A percentile compares a stretch with the other conserved stretches of the same genome.
phyloP scores from a whole-genome alignment of 2,329 filamentous ascomycete species.

The Capronia coronata region DNA sequence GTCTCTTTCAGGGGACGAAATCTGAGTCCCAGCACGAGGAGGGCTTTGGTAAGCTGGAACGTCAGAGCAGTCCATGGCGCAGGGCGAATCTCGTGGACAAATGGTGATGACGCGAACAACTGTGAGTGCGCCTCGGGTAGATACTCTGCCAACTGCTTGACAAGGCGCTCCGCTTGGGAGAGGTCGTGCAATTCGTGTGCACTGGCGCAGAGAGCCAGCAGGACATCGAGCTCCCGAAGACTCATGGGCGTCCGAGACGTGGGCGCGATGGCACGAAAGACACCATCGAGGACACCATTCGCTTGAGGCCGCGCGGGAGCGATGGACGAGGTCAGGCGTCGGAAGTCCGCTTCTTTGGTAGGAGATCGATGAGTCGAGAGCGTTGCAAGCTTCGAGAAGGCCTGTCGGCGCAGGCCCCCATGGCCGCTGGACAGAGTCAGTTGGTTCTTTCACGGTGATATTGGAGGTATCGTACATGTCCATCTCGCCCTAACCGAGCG shows the following conservation, averaged over 20 bases:
- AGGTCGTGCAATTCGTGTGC: slow-evolving; percentile 65
- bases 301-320: slow-evolving; percentile 25
- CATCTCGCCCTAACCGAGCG: slow-evolving; percentile 13
- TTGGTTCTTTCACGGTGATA: not conserved
- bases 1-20: slow-evolving; percentile 62
- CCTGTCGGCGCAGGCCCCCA: slow-evolving; percentile 35
- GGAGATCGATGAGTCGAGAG: slow-evolving; percentile 35
- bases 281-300: slow-evolving; percentile 35
- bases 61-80: slow-evolving; percentile 83
- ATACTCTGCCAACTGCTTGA: slow-evolving; percentile 74
- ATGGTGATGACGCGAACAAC: slow-evolving; percentile 69
- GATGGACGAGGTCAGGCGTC: slow-evolving; percentile 34
- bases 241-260: slow-evolving; percentile 46
- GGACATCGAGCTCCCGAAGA: slow-evolving; percentile 82
- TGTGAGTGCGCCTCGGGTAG: slow-evolving; percentile 78
- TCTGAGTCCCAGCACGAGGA: slow-evolving; percentile 72
- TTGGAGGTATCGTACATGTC: slow-evolving; percentile 15
- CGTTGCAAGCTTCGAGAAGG: slow-evolving; percentile 40
- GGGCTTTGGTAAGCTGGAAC: slow-evolving; percentile 68
- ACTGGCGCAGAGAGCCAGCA: slow-evolving; percentile 85
- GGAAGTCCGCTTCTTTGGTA: slow-evolving; percentile 32
- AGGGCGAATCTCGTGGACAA: slow-evolving; percentile 73
- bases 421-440: slow-evolving; percentile 17
- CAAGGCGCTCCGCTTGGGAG: slow-evolving; percentile 69
- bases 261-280: slow-evolving; percentile 35